These are phyloP conservation scores for Allantophomopsis lycopodina DNA, from an alignment of 2,329 filamentous ascomycete species.

Conservation along the genomic window DNA sequence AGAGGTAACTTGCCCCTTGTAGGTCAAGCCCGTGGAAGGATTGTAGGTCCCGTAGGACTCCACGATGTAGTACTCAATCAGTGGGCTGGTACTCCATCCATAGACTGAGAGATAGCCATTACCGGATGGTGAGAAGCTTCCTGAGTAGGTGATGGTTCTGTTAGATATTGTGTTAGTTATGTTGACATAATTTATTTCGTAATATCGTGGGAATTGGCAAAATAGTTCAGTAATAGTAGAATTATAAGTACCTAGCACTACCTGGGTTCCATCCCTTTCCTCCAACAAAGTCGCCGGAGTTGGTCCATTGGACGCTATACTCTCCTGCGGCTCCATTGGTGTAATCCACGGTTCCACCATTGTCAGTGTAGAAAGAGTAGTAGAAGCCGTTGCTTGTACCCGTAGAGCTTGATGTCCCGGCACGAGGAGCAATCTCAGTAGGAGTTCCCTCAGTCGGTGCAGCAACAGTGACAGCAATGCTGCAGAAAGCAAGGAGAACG, in stretches of 20 bases:
- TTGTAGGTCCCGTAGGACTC: slow-evolving; percentile 36
- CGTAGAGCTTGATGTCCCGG: slow-evolving; percentile 27
- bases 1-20: slow-evolving; percentile 32
- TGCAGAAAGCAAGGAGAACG: neutral
- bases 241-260: slow-evolving; percentile 1
- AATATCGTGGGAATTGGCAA: neutral
- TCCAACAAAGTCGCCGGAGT: slow-evolving; percentile 28
- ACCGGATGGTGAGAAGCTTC: slow-evolving; percentile 21
- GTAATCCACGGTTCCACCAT: slow-evolving; percentile 31
- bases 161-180: neutral
- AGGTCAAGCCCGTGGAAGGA: slow-evolving; percentile 29
- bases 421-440: slow-evolving; percentile 2
- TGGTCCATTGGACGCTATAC: slow-evolving; percentile 33
- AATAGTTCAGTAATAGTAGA: no score
- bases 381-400: slow-evolving; percentile 43
- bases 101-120: slow-evolving; percentile 37
- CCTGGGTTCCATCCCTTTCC: slow-evolving; percentile 31
- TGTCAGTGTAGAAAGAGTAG: slow-evolving; percentile 45
- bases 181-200: neutral
- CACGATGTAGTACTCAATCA: slow-evolving; percentile 45
- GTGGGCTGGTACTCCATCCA: slow-evolving; percentile 35
- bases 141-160: slow-evolving; percentile 25
- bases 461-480: slow-evolving; percentile 4
- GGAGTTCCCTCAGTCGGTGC: slow-evolving; percentile 1
- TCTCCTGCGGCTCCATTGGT: slow-evolving; percentile 34